Evolutionary conservation across 208 protist species (phyloP), one percentile per base, ranked within the genome.

Genomic region (Zelonia costaricensis): DNA sequence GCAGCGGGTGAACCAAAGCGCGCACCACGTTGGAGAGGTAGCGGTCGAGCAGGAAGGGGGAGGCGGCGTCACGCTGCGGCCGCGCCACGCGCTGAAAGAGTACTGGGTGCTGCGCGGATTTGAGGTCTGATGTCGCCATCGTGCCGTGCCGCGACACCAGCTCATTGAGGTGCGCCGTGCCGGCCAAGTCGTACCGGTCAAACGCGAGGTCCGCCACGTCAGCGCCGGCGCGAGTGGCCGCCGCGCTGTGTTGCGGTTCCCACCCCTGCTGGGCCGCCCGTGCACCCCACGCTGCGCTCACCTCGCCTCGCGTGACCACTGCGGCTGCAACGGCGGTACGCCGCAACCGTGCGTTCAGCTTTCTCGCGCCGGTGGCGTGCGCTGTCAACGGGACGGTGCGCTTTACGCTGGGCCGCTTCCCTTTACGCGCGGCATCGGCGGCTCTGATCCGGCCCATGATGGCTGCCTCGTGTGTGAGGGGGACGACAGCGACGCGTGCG

Each of bases 1-100:
- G 77, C 22, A 83, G 63, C 12, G 77, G 72, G 35, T 83, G 77
- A 25, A 79, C 77, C 30, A 83, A 59, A 1, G 67, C 54, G 22
- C 66, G 63, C 30, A 76, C 77, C 1, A 79, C 49, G 49, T 83
- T 71, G 61, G 57, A 83, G 20, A 62, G 57, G 53, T 74, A 79
- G 20, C 68, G 57, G 10, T 82, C 62, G 3, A 82, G 62, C 38
- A 55, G n/a, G 48, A 77, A 82, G 13, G 38, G 46, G 5, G 40
- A 49, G 10, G 40, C 25, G 28, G 22, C 16, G 4, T 15, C 6
- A 22, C 18, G 15, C 15, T 42, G 33, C 36, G 16, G 18, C 6
- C 36, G 35, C 3, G 33, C 6, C 28, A 54, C 13, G 18, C 35
- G 52, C 33, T 43, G 49, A 39, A 54, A 40, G 30, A 39, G 52